Conservation (phyloP, 139 green algal species). For the Closterium sp. region DNA sequence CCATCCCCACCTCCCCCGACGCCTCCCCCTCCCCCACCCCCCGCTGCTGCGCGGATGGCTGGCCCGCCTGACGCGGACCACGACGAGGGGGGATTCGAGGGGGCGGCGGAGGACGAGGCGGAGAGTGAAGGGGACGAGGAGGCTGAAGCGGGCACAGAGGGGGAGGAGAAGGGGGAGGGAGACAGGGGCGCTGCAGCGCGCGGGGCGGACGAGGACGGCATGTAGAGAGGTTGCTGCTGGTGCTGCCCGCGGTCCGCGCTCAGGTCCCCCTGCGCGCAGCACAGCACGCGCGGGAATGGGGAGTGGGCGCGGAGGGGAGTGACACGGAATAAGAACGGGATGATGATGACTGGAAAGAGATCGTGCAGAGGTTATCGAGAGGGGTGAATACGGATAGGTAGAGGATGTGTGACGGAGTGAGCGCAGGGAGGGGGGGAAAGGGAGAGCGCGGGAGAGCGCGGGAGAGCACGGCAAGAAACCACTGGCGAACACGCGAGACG, state of each 20-base stretch:
- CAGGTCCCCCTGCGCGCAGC: neutral
- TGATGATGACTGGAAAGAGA: neutral
- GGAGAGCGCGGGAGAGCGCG: neutral
- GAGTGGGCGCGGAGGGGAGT: no score
- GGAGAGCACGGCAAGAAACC: neutral
- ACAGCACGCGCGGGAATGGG: no score
- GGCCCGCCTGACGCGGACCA: neutral
- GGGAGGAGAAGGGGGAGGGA: no score
- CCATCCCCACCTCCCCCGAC: neutral
- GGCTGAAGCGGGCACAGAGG: no score
- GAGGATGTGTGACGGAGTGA: neutral
- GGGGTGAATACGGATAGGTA: neutral
- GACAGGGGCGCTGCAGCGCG: no score
- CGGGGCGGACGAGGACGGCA: neutral
- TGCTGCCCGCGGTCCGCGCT: neutral
- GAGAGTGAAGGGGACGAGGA: no score
- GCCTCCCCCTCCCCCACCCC: no score
- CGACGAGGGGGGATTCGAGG: no score
- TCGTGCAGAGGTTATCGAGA: neutral
- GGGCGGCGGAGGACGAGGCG: neutral
- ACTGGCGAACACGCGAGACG: no score
- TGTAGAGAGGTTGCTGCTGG: neutral
- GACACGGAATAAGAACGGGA: no score
- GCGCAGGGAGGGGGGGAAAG: neutral
- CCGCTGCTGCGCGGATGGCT: neutral